Conservation (phyloP, 1,139 yeast species). For the Petasospora rhodanensis region DNA sequence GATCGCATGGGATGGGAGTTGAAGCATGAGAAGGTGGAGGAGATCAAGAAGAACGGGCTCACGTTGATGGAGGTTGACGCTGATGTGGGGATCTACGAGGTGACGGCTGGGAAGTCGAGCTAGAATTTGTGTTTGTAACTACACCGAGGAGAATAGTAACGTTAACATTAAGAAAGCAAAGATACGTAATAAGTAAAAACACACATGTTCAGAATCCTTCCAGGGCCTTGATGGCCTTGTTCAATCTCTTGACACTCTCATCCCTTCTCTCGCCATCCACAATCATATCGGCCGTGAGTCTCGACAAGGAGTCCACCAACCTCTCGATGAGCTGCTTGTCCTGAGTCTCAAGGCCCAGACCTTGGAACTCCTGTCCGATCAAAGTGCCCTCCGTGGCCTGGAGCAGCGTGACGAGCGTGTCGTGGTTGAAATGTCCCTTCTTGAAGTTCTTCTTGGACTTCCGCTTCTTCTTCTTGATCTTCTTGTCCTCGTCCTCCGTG, state of each 20-base stretch:
- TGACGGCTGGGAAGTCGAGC: too few relatives aligned
- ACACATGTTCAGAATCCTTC: conserved; percentile 79
- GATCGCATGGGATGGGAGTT: conserved; percentile 63
- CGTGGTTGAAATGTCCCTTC: conserved; percentile 23
- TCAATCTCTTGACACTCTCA: conserved; percentile 75
- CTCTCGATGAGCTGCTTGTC: conserved; percentile 80
- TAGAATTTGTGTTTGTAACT: too few relatives aligned
- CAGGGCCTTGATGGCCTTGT: conserved; percentile 74
- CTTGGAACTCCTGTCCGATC: conserved; percentile 52
- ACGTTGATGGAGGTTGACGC: conserved; percentile 3
- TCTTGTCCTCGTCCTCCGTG: conserved; percentile 20
- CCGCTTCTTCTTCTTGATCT: conserved; percentile 9
- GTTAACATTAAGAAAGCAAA: too few relatives aligned
- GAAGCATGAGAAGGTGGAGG: conserved; percentile 41
- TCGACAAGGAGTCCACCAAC: conserved; percentile 76
- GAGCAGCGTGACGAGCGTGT: conserved; percentile 22
- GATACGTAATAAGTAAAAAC: too few relatives aligned
- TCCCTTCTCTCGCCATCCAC: conserved; percentile 74
- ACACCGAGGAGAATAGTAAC: too few relatives aligned
- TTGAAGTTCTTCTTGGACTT: conserved; percentile 13
- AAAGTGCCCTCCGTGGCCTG: conserved; percentile 27
- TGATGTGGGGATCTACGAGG: conserved; percentile 3
- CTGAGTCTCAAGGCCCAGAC: conserved; percentile 65
- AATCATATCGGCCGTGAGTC: conserved; percentile 86
- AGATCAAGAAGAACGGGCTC: conserved; percentile 16